These are phyloP conservation scores for Collybia sp. DNA, from an alignment of 768 basidiomycete species.

Conservation along the genomic window DNA sequence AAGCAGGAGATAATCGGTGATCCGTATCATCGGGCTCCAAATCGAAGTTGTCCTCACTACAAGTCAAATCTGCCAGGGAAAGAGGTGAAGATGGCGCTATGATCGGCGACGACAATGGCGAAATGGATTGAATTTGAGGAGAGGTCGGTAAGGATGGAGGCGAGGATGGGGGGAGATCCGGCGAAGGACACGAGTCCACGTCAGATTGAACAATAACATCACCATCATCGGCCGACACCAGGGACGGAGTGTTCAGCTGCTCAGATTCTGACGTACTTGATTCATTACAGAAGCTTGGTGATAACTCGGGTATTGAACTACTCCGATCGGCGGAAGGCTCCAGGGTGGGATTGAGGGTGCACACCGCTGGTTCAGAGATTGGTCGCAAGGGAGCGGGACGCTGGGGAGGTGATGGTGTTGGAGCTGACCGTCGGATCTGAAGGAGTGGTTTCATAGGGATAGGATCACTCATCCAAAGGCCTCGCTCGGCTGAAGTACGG, in stretches of 20 bases:
- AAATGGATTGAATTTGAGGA: slow-evolving; percentile 30
- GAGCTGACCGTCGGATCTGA: slow-evolving; percentile 27
- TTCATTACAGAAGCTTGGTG: slow-evolving; percentile 1
- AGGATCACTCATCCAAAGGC: slow-evolving; percentile 52
- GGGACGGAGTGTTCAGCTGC: slow-evolving; percentile 18
- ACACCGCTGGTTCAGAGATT: slow-evolving; percentile 32
- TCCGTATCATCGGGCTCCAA: slow-evolving; percentile 9
- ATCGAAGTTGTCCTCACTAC: slow-evolving; percentile 4
- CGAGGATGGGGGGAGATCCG: slow-evolving; percentile 35
- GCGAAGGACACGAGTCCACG: slow-evolving; percentile 9
- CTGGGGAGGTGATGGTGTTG: slow-evolving; percentile 23
- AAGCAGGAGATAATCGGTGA: neutral
- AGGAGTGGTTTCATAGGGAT: slow-evolving; percentile 21
- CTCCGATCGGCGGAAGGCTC: neutral
- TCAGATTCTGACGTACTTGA: slow-evolving; percentile 6
- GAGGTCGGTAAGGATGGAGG: slow-evolving; percentile 33
- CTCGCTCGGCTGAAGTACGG: slow-evolving; percentile 52
- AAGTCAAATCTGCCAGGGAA: slow-evolving; percentile 5
- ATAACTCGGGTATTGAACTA: neutral
- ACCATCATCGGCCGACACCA: slow-evolving; percentile 17
- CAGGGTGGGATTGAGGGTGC: slow-evolving; percentile 13
- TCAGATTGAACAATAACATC: slow-evolving; percentile 26
- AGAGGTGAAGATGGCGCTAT: slow-evolving; percentile 17
- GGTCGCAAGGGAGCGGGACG: slow-evolving; percentile 19
- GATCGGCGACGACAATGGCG: slow-evolving; percentile 17